A percentile compares a stretch with the other conserved stretches of the same genome.
These are phyloP conservation scores for Diplodia intermedia DNA, from an alignment of 2,329 filamentous ascomycete genomes.

Conservation along the genomic window DNA sequence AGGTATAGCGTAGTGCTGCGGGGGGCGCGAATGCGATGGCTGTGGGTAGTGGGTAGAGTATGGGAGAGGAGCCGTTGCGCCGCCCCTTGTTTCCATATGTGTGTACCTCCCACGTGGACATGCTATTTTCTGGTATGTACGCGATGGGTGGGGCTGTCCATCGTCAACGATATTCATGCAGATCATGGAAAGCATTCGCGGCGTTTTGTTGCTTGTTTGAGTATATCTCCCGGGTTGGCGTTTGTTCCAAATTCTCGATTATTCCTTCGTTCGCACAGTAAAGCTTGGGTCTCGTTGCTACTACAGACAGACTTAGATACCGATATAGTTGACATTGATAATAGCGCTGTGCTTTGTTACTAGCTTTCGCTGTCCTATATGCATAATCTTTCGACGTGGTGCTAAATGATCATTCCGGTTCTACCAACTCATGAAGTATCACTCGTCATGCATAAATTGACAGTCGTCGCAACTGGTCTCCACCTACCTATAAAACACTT, in stretches of 20 bases:
- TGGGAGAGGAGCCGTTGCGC: background rate
- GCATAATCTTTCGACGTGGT: background rate
- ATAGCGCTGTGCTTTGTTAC: background rate
- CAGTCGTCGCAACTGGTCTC: background rate
- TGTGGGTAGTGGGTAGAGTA: background rate
- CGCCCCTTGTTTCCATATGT: background rate
- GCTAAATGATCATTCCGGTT: background rate
- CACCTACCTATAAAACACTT: background rate
- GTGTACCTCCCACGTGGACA: background rate
- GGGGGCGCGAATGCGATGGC: no score
- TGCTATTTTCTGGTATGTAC: slow-evolving; percentile 13
- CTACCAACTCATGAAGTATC: background rate
- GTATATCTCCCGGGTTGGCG: background rate
- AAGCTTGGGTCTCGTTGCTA: background rate
- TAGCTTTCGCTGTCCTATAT: background rate
- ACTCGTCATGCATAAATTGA: background rate
- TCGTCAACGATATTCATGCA: slow-evolving; percentile 24
- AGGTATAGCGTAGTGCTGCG: slow-evolving; percentile 26
- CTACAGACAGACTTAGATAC: background rate
- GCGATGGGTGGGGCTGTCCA: slow-evolving; percentile 6
- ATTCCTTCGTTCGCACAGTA: background rate
- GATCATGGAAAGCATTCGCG: slow-evolving; percentile 14
- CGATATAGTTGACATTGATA: background rate
- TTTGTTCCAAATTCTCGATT: background rate
- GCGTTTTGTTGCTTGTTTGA: background rate